These are phyloP conservation scores for Kregervanrija delftensis DNA, from an alignment of 805 yeast genomes.

Conservation along the genomic window DNA sequence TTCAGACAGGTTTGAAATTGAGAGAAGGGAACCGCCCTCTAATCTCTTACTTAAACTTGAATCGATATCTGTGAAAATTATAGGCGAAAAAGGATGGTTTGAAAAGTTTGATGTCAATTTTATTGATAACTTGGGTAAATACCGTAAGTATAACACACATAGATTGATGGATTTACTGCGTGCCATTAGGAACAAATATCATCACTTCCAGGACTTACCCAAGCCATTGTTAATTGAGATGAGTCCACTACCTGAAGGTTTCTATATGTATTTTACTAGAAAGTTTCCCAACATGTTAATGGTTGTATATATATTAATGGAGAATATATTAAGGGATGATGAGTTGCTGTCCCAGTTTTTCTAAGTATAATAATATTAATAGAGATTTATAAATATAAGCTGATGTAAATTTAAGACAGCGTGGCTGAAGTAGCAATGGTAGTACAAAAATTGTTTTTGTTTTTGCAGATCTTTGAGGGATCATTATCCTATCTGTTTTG, in stretches of 20 bases:
- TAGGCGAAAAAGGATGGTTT: slow-evolving; percentile 69
- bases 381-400: no score
- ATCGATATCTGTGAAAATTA: slow-evolving; percentile 62
- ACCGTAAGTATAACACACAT: slow-evolving; percentile 76
- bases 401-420: no score
- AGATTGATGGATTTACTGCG: slow-evolving; percentile 80
- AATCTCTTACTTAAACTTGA: slow-evolving; percentile 49
- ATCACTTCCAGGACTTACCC: slow-evolving; percentile 90
- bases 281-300: slow-evolving; percentile 76
- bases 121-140: slow-evolving; percentile 80
- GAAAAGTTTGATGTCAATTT: slow-evolving; percentile 61
- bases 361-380: neutral
- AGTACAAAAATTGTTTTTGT: no score
- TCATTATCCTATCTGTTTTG: no score
- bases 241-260: slow-evolving; percentile 81
- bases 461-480: no score
- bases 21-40: slow-evolving; percentile 71
- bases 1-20: slow-evolving; percentile 88
- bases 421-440: no score
- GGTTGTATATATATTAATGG: slow-evolving; percentile 62
- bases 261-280: slow-evolving; percentile 64
- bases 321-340: slow-evolving; percentile 53
- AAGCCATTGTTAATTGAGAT: slow-evolving; percentile 52
- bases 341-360: slow-evolving; percentile 30
- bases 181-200: slow-evolving; percentile 88